These are phyloP conservation scores for Euphrasia arctica DNA, from an alignment of 305 asterid genomes.

Conservation along the genomic window DNA sequence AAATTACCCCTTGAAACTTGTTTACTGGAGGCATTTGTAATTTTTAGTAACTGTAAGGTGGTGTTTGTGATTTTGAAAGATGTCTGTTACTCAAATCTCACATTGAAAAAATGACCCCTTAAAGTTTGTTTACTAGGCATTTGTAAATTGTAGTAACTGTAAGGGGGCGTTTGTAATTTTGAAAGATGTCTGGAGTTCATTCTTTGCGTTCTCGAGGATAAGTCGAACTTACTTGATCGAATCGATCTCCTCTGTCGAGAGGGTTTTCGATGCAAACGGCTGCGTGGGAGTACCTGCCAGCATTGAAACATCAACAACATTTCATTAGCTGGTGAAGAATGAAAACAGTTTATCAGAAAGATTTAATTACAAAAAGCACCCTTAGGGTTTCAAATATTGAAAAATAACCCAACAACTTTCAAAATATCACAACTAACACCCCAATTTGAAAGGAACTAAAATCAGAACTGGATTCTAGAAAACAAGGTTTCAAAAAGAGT, in stretches of 20 bases:
- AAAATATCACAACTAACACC: too few species aligned
- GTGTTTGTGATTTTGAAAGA: too few species aligned
- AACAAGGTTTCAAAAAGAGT: too few species aligned
- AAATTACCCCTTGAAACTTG: not conserved
- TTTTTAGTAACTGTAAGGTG: too few species aligned
- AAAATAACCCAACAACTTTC: too few species aligned
- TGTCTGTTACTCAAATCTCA: too few species aligned
- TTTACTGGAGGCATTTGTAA: too few species aligned
- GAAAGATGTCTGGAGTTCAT: not conserved
- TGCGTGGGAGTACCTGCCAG: conserved; percentile 39
- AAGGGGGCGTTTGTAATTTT: not conserved
- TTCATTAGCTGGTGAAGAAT: conserved; percentile 12
- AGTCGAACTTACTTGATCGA: conserved; percentile 51
- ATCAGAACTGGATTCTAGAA: too few species aligned
- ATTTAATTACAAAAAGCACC: too few species aligned
- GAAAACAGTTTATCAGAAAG: not conserved
- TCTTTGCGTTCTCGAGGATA: not conserved
- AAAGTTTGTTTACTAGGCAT: too few species aligned
- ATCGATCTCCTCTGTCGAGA: conserved; percentile 48
- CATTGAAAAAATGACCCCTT: not conserved
- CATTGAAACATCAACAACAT: conserved; percentile 21
- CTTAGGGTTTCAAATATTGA: too few species aligned
- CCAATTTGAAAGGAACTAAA: not conserved
- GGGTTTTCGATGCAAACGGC: conserved; percentile 29
- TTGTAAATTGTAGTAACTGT: not conserved